These are phyloP conservation scores for Chaetothyriales sp. DNA, from an alignment of 2,329 filamentous ascomycete species.

Conservation along the genomic window DNA sequence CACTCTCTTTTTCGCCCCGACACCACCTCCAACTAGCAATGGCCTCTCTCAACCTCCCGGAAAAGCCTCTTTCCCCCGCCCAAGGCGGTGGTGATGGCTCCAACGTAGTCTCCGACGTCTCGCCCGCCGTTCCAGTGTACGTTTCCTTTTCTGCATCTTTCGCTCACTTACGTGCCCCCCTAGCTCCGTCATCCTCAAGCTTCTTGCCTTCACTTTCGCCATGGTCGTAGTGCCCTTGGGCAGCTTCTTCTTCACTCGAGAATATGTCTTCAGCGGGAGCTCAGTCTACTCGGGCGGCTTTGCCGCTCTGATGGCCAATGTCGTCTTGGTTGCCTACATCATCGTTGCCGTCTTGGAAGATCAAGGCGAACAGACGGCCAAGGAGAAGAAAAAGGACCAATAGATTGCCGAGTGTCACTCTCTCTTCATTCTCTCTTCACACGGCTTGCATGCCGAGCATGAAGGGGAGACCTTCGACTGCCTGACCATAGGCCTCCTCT, in stretches of 20 bases:
- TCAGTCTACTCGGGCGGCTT: slow-evolving; percentile 72
- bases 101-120: slow-evolving; percentile 20
- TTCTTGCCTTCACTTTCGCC: slow-evolving; percentile 76
- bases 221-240: slow-evolving; percentile 82
- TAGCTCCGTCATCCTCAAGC: slow-evolving; percentile 61
- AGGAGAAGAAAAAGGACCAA: slow-evolving; percentile 38
- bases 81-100: slow-evolving; percentile 8
- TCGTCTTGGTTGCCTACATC: slow-evolving; percentile 81
- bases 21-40: neutral
- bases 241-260: slow-evolving; percentile 71
- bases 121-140: slow-evolving; percentile 73
- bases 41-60: slow-evolving; percentile 3
- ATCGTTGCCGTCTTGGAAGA: slow-evolving; percentile 87
- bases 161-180: slow-evolving; percentile 25
- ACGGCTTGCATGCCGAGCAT: neutral
- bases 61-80: slow-evolving; percentile 10
- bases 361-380: slow-evolving; percentile 54
- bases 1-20: neutral
- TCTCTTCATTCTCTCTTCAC: neutral
- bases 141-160: slow-evolving; percentile 21
- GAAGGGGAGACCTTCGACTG: neutral
- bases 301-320: slow-evolving; percentile 80
- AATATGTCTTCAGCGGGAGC: slow-evolving; percentile 69
- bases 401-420: slow-evolving; percentile 15
- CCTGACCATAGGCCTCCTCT: neutral